These are phyloP conservation scores for Crithidia thermophila DNA, from an alignment of 208 protist genomes.

Conservation along the genomic window DNA sequence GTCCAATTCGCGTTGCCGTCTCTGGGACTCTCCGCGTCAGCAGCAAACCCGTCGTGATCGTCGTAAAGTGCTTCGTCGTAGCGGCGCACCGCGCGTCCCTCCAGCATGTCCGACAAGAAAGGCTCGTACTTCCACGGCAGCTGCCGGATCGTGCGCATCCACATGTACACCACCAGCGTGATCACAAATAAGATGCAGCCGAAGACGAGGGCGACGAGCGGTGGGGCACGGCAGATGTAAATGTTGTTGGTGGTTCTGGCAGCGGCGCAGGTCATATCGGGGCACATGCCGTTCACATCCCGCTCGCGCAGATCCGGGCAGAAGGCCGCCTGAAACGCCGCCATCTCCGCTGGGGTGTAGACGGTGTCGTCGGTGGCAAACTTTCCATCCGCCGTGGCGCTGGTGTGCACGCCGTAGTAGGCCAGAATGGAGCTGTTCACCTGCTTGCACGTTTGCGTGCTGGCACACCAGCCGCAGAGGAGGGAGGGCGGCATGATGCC, in stretches of 20 bases:
- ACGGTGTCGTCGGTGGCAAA: background rate
- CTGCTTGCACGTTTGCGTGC: constrained; percentile 39
- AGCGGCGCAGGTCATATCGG: constrained; percentile 55
- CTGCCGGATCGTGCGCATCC: constrained; percentile 47
- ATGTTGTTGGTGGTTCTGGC: constrained; percentile 64
- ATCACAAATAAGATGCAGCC: constrained; percentile 40
- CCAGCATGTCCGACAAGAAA: constrained; percentile 35
- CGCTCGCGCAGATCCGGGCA: constrained; percentile 50
- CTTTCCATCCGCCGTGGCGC: background rate
- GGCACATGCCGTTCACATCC: constrained; percentile 39
- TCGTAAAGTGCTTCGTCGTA: constrained; percentile 1
- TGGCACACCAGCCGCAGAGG: constrained; percentile 55
- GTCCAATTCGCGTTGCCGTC: background rate
- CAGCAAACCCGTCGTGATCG: too few relatives aligned
- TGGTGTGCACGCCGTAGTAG: constrained; percentile 5
- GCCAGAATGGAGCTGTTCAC: constrained; percentile 36
- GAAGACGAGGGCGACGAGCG: constrained; percentile 41
- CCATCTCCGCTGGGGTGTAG: constrained; percentile 19
- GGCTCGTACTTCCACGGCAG: constrained; percentile 71
- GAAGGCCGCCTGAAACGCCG: constrained; percentile 20
- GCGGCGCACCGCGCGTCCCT: background rate
- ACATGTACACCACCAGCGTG: constrained; percentile 38
- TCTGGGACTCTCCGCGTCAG: too few relatives aligned
- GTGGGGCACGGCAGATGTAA: constrained; percentile 58
- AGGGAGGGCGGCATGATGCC: constrained; percentile 46